Conservation (phyloP, 768 basidiomycete species). For the Boletus fagicola region DNA sequence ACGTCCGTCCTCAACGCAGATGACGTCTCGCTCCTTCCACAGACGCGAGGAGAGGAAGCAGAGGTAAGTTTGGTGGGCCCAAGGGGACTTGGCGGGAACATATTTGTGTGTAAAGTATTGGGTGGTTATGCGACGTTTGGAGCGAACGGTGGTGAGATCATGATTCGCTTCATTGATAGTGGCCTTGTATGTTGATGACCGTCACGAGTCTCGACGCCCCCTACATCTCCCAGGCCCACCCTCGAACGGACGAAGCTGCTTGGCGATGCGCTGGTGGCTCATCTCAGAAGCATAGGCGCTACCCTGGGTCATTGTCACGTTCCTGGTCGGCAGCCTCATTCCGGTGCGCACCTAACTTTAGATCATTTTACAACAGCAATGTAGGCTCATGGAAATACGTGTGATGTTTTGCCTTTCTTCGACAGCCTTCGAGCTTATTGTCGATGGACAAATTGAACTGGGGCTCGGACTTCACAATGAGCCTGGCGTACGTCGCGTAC, state of each 20-base stretch:
- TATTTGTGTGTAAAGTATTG: conserved; percentile 56
- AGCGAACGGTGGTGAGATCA: conserved; percentile 34
- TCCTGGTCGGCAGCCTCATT: conserved; percentile 39
- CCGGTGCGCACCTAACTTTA: conserved; percentile 3
- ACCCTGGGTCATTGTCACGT: conserved; percentile 58
- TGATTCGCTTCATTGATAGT: conserved; percentile 17
- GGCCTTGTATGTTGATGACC: not conserved
- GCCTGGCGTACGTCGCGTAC: conserved; percentile 35
- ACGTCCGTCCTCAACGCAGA: conserved; percentile 53
- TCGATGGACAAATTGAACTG: conserved; percentile 34
- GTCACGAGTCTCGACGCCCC: not conserved
- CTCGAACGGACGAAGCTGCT: conserved; percentile 24
- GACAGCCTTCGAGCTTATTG: conserved; percentile 7
- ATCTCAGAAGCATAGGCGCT: conserved; percentile 36
- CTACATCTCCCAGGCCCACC: conserved; percentile 9
- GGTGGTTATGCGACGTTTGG: conserved; percentile 42
- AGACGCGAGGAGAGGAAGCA: conserved; percentile 4
- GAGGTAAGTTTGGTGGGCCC: conserved; percentile 42
- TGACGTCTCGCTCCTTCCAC: conserved; percentile 47
- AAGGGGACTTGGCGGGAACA: conserved; percentile 47
- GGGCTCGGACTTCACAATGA: conserved; percentile 60
- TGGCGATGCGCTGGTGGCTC: conserved; percentile 33
- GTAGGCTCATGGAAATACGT: not conserved
- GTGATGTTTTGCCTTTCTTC: not conserved
- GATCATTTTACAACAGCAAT: not conserved